Evolutionary conservation across 139 green algal species (phyloP).

Genomic region (Eudorina sp.): DNA sequence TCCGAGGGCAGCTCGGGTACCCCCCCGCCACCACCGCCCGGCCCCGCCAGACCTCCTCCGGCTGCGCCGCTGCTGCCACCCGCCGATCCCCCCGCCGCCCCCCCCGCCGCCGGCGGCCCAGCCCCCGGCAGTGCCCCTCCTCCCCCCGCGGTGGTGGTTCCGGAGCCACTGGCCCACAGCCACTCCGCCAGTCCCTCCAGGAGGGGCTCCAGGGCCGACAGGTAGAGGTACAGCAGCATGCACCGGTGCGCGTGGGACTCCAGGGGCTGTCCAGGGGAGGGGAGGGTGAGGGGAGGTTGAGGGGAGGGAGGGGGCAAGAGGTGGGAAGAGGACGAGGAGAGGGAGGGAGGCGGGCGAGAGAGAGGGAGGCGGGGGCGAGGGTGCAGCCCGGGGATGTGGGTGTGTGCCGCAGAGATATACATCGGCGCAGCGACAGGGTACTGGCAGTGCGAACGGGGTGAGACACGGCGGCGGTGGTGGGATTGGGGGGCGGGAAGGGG

Average conservation of each 20-base stretch:
- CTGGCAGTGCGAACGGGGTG: no score
- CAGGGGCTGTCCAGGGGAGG: background rate
- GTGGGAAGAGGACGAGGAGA: no score
- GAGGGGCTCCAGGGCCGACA: conserved; percentile 9
- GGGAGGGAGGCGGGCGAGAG: no score
- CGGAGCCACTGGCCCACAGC: conserved; percentile 28
- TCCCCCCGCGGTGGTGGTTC: no score
- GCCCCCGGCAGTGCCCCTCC: background rate
- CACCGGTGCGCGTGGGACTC: conserved; percentile 29
- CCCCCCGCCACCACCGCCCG: background rate
- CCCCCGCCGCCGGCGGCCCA: background rate
- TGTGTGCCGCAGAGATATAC: no score
- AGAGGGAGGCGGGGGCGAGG: no score
- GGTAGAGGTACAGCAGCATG: conserved; percentile 49
- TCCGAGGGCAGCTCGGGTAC: conserved; percentile 10
- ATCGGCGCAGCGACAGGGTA: no score
- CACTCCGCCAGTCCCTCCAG: conserved; percentile 40
- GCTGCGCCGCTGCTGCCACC: background rate
- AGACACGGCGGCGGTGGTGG: no score
- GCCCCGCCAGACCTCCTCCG: background rate
- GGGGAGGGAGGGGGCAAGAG: no score
- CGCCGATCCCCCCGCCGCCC: background rate
- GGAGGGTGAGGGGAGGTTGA: background rate
- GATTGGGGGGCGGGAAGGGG: no score
- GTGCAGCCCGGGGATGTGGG: no score